Evolutionary conservation across 2,329 filamentous ascomycete species (phyloP).

Genomic region (Epichloe uncinata): DNA sequence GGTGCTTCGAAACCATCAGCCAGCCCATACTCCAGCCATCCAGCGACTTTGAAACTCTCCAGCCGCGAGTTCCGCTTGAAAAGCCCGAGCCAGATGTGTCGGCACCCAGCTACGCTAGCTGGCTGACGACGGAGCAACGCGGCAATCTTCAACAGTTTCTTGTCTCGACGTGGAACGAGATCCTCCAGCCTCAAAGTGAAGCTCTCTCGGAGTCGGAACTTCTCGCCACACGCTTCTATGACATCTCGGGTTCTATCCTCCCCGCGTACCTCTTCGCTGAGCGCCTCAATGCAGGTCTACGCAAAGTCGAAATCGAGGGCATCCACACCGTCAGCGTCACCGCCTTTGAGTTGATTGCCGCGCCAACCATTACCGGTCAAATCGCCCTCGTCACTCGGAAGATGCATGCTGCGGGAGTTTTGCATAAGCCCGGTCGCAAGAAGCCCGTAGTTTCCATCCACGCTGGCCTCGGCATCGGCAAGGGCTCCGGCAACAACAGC

Average conservation of each 20-base stretch:
- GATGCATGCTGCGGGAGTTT: conserved; percentile 11
- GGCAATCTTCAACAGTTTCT: conserved; percentile 28
- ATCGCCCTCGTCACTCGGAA: conserved; percentile 27
- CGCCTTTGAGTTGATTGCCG: conserved; percentile 34
- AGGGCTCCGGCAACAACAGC: background rate
- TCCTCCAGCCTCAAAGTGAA: conserved; percentile 26
- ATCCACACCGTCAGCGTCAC: conserved; percentile 26
- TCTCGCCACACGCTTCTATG: conserved; percentile 35
- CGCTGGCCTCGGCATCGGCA: background rate
- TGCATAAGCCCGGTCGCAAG: conserved; percentile 8
- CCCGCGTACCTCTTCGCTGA: conserved; percentile 33
- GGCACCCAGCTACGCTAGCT: conserved; percentile 6
- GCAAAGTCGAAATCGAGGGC: conserved; percentile 22
- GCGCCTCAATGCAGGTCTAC: conserved; percentile 30
- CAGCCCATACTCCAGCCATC: conserved; percentile 32
- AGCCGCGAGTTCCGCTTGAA: conserved; percentile 29
- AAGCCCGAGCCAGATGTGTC: conserved; percentile 11
- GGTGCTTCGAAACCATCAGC: conserved; percentile 30
- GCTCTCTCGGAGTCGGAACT: conserved; percentile 28
- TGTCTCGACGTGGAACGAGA: conserved; percentile 28
- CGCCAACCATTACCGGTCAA: conserved; percentile 36
- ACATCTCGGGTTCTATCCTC: conserved; percentile 36
- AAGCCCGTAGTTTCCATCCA: conserved; percentile 5
- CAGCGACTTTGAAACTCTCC: conserved; percentile 21
- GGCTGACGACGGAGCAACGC: conserved; percentile 27